Conservation (phyloP, 2,329 filamentous ascomycete genomes). For the Drechmeria coniospora region DNA sequence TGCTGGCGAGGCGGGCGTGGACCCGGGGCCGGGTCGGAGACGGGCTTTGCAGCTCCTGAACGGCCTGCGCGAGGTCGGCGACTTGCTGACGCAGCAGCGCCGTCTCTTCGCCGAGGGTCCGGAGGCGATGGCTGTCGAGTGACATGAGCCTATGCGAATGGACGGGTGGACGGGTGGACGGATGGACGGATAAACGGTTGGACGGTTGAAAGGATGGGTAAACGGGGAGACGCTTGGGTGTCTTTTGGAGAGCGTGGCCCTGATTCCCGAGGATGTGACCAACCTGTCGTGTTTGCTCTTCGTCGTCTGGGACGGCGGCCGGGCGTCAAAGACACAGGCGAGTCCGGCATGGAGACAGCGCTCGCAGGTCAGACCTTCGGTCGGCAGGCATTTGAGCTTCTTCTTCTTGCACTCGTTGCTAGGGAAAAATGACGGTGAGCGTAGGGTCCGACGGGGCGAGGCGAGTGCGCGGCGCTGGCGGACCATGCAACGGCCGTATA, state of each 20-base stretch:
- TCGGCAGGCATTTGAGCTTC: constrained; percentile 23
- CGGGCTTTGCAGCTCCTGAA: constrained; percentile 13
- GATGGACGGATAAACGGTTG: too few relatives aligned
- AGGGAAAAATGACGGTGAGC: constrained; percentile 6
- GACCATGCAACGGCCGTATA: constrained; percentile 23
- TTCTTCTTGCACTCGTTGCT: constrained; percentile 24
- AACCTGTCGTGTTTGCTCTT: constrained; percentile 10
- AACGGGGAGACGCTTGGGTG: too few relatives aligned
- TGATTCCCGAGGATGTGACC: too few relatives aligned
- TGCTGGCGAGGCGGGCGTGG: too few relatives aligned
- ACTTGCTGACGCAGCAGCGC: constrained; percentile 15
- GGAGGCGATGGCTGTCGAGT: constrained; percentile 6
- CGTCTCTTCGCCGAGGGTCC: constrained; percentile 13
- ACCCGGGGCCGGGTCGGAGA: too few relatives aligned
- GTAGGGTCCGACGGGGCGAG: neutral
- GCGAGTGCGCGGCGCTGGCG: too few relatives aligned
- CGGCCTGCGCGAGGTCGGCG: constrained; percentile 11
- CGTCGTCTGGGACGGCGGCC: constrained; percentile 7
- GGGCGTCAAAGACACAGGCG: constrained; percentile 11
- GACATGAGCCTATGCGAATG: too few relatives aligned
- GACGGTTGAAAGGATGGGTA: too few relatives aligned
- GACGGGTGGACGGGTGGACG: too few relatives aligned
- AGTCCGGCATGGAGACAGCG: constrained; percentile 14
- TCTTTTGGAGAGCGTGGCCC: too few relatives aligned
- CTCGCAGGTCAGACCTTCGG: constrained; percentile 12